These are phyloP conservation scores for Pyrenochaeta sp. DNA, from an alignment of 2,329 filamentous ascomycete genomes.

Conservation along the genomic window DNA sequence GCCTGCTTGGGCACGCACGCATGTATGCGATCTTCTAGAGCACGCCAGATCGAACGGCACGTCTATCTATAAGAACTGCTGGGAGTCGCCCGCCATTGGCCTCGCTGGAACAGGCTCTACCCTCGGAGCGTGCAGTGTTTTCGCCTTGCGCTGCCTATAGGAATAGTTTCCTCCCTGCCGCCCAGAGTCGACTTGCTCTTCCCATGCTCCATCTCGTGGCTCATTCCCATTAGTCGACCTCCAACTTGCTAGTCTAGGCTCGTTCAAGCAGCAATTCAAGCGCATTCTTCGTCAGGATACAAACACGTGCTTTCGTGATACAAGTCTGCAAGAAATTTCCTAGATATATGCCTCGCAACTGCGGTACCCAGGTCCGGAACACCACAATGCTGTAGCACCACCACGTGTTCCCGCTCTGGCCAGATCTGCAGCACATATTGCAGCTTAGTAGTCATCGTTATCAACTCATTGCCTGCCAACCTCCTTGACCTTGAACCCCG, in stretches of 20 bases:
- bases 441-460: conserved; percentile 10
- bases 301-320: conserved; percentile 35
- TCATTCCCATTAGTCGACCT: conserved; percentile 35
- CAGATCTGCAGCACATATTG: conserved; percentile 27
- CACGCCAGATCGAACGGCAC: conserved; percentile 5
- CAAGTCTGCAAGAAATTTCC: conserved; percentile 16
- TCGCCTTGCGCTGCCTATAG: conserved; percentile 27
- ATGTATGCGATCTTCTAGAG: conserved; percentile 19
- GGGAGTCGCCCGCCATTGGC: conserved; percentile 22
- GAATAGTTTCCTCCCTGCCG: conserved; percentile 26
- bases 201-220: conserved; percentile 35
- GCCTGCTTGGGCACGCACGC: conserved; percentile 34
- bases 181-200: conserved; percentile 17
- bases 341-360: conserved; percentile 22
- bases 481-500: conserved; percentile 32
- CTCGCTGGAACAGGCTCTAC: conserved; percentile 28
- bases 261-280: conserved; percentile 9
- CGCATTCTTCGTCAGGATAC: conserved; percentile 20
- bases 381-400: conserved; percentile 15
- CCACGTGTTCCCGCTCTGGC: conserved; percentile 19
- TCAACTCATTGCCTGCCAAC: conserved; percentile 14
- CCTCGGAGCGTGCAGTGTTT: conserved; percentile 28
- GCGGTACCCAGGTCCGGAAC: conserved; percentile 22
- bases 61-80: conserved; percentile 13
- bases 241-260: conserved; percentile 17